Evolutionary conservation across 164 flowering plant species (phyloP).

Genomic region (Houttuynia cordata): DNA sequence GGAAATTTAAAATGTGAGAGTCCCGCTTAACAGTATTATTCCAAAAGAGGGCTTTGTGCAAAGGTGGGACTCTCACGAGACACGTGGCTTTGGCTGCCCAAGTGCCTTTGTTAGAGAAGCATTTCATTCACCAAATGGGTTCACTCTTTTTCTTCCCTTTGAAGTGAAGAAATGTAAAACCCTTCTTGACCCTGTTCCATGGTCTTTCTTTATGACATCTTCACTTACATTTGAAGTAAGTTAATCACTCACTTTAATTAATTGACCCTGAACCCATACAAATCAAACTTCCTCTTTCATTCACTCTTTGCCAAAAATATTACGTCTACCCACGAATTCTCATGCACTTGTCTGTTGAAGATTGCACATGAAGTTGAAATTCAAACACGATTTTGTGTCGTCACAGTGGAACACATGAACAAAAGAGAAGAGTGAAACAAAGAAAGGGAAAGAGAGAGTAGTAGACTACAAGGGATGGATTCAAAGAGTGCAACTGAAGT

Average conservation of each 20-base stretch:
- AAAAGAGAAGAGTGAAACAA: background rate
- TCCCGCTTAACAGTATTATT: background rate
- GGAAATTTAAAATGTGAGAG: background rate
- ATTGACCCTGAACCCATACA: too few species aligned
- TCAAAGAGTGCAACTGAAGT: slow-evolving; percentile 37
- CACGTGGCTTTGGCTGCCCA: background rate
- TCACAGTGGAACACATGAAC: too few species aligned
- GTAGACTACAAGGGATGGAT: slow-evolving; percentile 21
- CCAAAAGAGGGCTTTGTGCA: background rate
- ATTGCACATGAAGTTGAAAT: too few species aligned
- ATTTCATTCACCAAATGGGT: background rate
- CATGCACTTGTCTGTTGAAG: too few species aligned
- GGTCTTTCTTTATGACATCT: too few species aligned
- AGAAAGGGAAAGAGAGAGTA: background rate
- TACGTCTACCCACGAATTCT: too few species aligned
- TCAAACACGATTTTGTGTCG: too few species aligned
- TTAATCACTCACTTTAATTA: too few species aligned
- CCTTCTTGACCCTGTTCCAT: background rate
- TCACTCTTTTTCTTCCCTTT: slow-evolving; percentile 5
- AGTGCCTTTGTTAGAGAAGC: background rate
- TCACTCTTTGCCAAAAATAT: too few species aligned
- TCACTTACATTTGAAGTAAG: too few species aligned
- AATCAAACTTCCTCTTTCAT: too few species aligned
- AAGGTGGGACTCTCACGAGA: background rate
- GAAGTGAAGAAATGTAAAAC: slow-evolving; percentile 4